Base-by-base conservation (phyloP, 352 stramenopile genomes). In the Phytophthora brassicae region DNA sequence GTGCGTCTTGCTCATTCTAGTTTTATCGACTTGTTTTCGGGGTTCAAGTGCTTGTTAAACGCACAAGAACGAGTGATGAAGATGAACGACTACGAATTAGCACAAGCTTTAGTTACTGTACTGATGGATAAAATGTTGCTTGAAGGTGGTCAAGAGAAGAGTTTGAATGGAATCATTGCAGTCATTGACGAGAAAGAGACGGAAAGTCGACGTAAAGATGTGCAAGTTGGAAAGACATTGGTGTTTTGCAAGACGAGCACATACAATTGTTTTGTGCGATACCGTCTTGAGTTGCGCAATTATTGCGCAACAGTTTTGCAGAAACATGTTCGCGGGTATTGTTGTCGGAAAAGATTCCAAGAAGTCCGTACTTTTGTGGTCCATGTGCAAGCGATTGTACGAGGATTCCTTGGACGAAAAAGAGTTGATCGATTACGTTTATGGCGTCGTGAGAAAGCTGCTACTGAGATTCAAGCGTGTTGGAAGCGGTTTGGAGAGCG, bases 1-100 rank as follows among this genome's bases (percentile, higher is more conserved):
- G 96, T 97, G 12, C 94, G 96, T 12, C 92, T 98, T 26, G 69
- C 87, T 4, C 95, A 99, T 70, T 83, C 89, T 11, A 89, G 88
- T 8, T 99, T 99, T 69, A 64, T 89, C 20, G 80, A 90, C 13
- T 52, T 84, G 43, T 95, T 94, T 61, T 75, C 70, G 0, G 83
- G 76, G 33, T 92, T 89, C 48, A 74, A 80, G 7, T 63, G 67
- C 11, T 75, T 75, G 24, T 48, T 89, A 2, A 52, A 19, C 11
- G 22, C 31, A 8, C 66, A 50, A 24, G 45, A 70, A 35, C 46
- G 46, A 64, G 36, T 42, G 26, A 47, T 50, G 3, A 64, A 57
- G 8, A 68, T 76, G 59, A 74, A 73, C 6, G 75, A 66, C 3
- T 62, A 75, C 28, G 61, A 79, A 9, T 61, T 66, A 35, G 68